These are phyloP conservation scores for Talaromyces pinophilus DNA, from an alignment of 2,329 filamentous ascomycete species.

Conservation along the genomic window DNA sequence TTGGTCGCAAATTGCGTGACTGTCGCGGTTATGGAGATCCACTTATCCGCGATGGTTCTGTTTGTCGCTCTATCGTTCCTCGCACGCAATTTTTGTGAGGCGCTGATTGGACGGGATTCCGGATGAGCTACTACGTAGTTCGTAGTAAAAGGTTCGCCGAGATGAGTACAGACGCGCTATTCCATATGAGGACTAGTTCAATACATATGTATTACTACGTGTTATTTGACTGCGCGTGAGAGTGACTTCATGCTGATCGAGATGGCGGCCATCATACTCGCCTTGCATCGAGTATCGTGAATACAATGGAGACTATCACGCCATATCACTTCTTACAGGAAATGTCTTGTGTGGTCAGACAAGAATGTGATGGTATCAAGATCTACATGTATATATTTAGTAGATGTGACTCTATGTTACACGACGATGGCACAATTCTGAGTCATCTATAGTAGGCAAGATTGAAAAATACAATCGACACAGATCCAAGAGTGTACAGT, in stretches of 20 bases:
- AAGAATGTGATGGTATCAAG: not conserved
- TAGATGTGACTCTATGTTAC: not conserved
- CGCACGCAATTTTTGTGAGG: not conserved
- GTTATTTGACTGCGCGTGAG: not conserved
- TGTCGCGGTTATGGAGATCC: slow-evolving; percentile 9
- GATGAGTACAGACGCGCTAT: not conserved
- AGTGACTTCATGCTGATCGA: slow-evolving; percentile 8
- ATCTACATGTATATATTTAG: not conserved
- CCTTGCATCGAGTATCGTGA: not conserved
- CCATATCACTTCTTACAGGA: not conserved
- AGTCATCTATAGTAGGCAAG: not conserved
- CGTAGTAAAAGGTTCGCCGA: not conserved
- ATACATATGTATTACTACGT: not conserved
- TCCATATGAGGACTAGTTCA: not conserved
- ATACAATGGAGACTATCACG: not conserved
- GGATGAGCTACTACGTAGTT: not conserved
- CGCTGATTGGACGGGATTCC: not conserved
- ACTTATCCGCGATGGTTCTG: slow-evolving; percentile 14
- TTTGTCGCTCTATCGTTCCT: not conserved
- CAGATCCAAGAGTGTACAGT: not conserved
- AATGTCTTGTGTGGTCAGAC: not conserved
- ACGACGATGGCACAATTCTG: not conserved
- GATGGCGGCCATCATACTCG: not conserved
- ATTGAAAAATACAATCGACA: not conserved
- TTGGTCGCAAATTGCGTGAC: not conserved